Evolutionary conservation across 352 stramenopile genomes (phyloP), one percentile per base, ranked within the genome.

Genomic region (Phytophthora ramorum): DNA sequence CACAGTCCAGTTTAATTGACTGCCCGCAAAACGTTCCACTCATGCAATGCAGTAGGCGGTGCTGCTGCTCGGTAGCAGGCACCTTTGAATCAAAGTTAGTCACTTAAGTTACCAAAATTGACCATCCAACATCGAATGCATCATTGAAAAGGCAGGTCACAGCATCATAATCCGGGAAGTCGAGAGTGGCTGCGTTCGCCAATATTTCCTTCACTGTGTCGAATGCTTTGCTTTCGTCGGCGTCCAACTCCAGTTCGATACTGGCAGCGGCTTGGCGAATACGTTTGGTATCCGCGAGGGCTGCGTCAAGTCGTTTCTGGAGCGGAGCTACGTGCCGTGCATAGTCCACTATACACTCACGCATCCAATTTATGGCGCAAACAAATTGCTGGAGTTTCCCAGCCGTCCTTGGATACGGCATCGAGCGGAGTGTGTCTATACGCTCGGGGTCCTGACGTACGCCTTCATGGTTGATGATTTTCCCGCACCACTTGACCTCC

Each of bases 401-500:
- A 37, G 45, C 45, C 6, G 45, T 51, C 22, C 4, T 34, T 20
- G 45, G 24, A 13, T 51, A 51, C 28, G 45, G 45, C 16, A 51
- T 14, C 9, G 45, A 24, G 14, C 45, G 45, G 7, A 51, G 45
- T 2, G 45, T 20, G 24, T 17, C 45, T 1, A 51, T 51, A 7
- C 45, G 45, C 10, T 38, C 24, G 3, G 45, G 22, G 16, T 51
- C 45, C 2, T 51, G 45, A 20, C 24, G 45, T 24, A 51, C 24
- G 5, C 45, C 45, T 9, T 51, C 22, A 5, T 17, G 3, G 24
- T 51, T 28, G 45, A 51, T 51, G 7, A 44, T n/a, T 14, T 20
- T 20, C 3, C 67, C 58, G 14, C 65, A 69, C 65, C 49, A 68
- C 28, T 60, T 68, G 19, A 68, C 52, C 2, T 40, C 20, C 38